Conservation (phyloP, 2,329 filamentous ascomycete genomes). For the Calcarisporium arbuscula region DNA sequence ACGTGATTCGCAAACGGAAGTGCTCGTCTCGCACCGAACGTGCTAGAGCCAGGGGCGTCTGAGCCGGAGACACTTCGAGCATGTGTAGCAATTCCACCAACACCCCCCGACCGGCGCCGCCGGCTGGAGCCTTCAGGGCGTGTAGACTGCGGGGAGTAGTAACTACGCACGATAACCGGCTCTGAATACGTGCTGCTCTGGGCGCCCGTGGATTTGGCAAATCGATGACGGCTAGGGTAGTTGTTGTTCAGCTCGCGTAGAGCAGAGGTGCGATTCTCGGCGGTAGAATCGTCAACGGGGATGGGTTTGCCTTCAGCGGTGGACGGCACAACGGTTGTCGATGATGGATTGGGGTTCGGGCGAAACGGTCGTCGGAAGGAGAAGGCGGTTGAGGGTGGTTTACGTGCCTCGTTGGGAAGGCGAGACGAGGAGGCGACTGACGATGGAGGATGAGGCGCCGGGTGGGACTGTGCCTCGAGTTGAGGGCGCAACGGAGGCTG, state of each 20-base stretch:
- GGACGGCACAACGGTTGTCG: conserved; percentile 46
- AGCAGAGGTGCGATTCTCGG: conserved; percentile 51
- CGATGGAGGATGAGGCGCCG: conserved; percentile 12
- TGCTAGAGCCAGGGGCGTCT: conserved; percentile 21
- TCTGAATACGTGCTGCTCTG: conserved; percentile 55
- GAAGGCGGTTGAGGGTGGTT: conserved; percentile 38
- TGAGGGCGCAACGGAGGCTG: conserved; percentile 1
- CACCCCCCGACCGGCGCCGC: too few species aligned
- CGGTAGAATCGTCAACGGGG: conserved; percentile 49
- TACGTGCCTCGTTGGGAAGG: conserved; percentile 21
- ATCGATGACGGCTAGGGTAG: conserved; percentile 50
- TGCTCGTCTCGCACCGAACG: conserved; percentile 20
- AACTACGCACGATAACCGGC: conserved; percentile 60
- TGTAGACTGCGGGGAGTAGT: conserved; percentile 40
- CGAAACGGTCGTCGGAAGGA: conserved; percentile 43
- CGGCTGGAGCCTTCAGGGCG: conserved; percentile 24
- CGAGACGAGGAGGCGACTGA: conserved; percentile 15
- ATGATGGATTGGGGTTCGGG: conserved; percentile 43
- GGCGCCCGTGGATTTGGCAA: conserved; percentile 49
- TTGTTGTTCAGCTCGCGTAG: conserved; percentile 53
- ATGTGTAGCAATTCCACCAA: conserved; percentile 23
- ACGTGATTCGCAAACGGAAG: conserved; percentile 26
- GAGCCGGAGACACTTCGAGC: conserved; percentile 17
- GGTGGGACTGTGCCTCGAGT: neutral
- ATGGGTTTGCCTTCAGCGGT: conserved; percentile 51